Evolutionary conservation across 2,329 filamentous ascomycete genomes (phyloP).

Genomic region (Aspergillus aculeatinus): DNA sequence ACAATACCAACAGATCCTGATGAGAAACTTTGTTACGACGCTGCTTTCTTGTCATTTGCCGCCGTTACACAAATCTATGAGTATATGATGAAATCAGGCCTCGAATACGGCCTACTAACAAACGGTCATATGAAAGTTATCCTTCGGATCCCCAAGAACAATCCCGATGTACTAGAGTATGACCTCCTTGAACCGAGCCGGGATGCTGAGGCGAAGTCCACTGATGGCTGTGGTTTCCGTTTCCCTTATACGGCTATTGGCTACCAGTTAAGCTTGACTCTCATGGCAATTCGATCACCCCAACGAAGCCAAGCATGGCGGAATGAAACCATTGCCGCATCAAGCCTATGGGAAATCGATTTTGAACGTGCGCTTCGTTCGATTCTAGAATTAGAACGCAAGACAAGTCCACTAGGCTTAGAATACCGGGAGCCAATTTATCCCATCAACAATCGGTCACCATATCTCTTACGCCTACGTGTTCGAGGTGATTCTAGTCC

Average conservation of each 20-base stretch:
- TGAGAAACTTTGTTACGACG: constrained; percentile 5
- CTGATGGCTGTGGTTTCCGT: constrained; percentile 1
- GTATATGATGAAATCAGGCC: constrained; percentile 7
- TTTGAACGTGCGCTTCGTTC: constrained; percentile 1
- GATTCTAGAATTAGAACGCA: constrained; percentile 5
- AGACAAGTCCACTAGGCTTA: constrained; percentile 1
- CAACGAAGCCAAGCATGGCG: constrained; percentile 5
- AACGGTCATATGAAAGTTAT: constrained; percentile 5
- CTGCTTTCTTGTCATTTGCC: not conserved
- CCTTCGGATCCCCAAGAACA: not conserved
- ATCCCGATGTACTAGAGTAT: not conserved
- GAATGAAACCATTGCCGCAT: not conserved
- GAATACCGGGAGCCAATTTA: not conserved
- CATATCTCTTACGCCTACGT: not conserved
- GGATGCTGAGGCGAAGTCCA: not conserved
- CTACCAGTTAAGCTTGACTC: not conserved
- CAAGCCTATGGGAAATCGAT: constrained; percentile 2
- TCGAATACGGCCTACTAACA: not conserved
- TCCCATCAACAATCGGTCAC: constrained; percentile 5
- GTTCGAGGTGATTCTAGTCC: not conserved
- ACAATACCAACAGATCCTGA: not conserved
- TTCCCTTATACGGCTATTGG: constrained; percentile 5
- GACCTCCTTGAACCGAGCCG: not conserved
- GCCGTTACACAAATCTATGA: constrained; percentile 3
- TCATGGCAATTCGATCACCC: constrained; percentile 1